Evolutionary conservation across 495 filamentous ascomycete species (phyloP), one percentile per base, ranked within the genome.

Genomic region (Terfezia claveryi): DNA sequence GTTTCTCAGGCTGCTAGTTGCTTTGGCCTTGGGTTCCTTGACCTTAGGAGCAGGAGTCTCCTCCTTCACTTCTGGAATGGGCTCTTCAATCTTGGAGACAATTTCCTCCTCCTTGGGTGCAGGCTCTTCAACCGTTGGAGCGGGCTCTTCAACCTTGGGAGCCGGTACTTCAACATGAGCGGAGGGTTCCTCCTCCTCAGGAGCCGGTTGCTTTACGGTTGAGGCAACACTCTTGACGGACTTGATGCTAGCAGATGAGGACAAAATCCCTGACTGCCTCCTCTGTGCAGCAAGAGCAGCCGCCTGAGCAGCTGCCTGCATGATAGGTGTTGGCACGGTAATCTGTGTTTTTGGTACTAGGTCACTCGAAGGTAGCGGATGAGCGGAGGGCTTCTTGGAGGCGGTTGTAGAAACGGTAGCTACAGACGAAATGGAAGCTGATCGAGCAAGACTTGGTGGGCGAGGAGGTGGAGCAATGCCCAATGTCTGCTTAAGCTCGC

Each of bases 401-500:
- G 41, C 41, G 4, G 41, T 46, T 20, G 41, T 46, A 46, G 41
- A 14, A 37, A 64, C 62, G 9, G 67, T 61, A 2, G 68, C 55
- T 23, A 61, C 64, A 36, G 63, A 58, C 37, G 59, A 61, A 49
- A 61, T 61, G 38, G 54, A 57, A 53, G 62, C 59, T 32, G 68
- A 59, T 36, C 61, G 57, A 51, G 56, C 52, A 36, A 57, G 54
- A 49, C 68, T 46, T 8, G 54, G 36, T 20, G 14, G 61, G 57
- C 6, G 70, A 70, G 67, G 72, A 71, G 68, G 69, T 76, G 61
- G 72, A 78, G 64, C 68, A 60, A 76, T 69, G 49, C 65, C 81
- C 54, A 95, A 73, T 57, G 84, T 77, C 66, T 91, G 77, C 66
- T 91, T 88, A 55, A 98, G 75, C 71, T 96, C 91, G 64, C 84